These are phyloP conservation scores for Neobulgaria alba DNA, from an alignment of 2,329 filamentous ascomycete species.

Conservation along the genomic window DNA sequence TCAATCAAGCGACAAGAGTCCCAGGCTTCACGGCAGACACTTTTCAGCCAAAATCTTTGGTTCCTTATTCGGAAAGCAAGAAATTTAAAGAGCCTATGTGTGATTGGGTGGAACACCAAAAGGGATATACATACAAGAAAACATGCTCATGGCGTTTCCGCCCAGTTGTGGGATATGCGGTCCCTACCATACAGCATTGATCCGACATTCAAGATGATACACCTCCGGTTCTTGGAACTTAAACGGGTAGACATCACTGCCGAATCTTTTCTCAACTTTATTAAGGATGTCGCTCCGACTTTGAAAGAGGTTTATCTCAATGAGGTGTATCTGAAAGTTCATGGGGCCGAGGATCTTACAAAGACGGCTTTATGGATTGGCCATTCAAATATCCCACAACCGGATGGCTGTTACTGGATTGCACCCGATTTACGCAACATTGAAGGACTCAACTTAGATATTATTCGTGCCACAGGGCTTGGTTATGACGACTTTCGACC, in stretches of 20 bases:
- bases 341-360: constrained; percentile 9
- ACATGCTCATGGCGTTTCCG: constrained; percentile 12
- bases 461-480: constrained; percentile 26
- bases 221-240: constrained; percentile 25
- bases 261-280: constrained; percentile 17
- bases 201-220: constrained; percentile 6
- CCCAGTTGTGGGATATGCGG: constrained; percentile 24
- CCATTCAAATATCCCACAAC: constrained; percentile 8
- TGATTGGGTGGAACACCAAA: constrained; percentile 34
- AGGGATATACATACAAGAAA: constrained; percentile 17
- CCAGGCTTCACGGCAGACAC: constrained; percentile 27
- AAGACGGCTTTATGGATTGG: constrained; percentile 26
- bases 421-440: constrained; percentile 23
- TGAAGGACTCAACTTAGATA: constrained; percentile 18
- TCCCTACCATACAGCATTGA: constrained; percentile 22
- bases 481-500: constrained; percentile 28
- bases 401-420: constrained; percentile 20
- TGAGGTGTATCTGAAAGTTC: constrained; percentile 28
- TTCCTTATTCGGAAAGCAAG: constrained; percentile 39
- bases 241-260: constrained; percentile 27
- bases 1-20: constrained; percentile 38
- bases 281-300: constrained; percentile 21
- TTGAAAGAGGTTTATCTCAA: constrained; percentile 28
- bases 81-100: constrained; percentile 38
- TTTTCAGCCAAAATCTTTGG: constrained; percentile 41